A percentile compares a stretch with the other conserved stretches of the same genome.
phyloP scores from a whole-genome alignment of 805 yeast genomes.

The Ogataea trehaloabstinens region DNA sequence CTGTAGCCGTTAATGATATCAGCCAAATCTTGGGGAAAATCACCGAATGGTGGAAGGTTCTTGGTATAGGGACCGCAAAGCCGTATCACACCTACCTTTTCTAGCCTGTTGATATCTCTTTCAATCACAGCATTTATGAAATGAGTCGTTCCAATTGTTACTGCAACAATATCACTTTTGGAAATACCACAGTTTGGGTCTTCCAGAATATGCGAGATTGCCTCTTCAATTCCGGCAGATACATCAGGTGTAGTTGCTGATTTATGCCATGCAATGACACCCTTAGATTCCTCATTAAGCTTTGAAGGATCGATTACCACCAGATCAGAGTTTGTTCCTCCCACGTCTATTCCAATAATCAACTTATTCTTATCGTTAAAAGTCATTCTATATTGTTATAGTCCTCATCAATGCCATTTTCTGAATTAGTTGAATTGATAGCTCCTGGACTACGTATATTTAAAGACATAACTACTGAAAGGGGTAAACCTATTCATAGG shows the following conservation, averaged over 20 bases:
- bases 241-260: conserved; percentile 44
- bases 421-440: too few relatives aligned
- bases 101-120: conserved; percentile 40
- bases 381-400: too few relatives aligned
- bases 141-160: conserved; percentile 53
- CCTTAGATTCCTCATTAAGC: conserved; percentile 22
- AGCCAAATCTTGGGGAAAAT: conserved; percentile 41
- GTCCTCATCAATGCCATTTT: too few relatives aligned
- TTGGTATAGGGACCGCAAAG: conserved; percentile 42
- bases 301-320: conserved; percentile 40
- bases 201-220: conserved; percentile 34
- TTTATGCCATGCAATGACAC: conserved; percentile 42
- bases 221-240: conserved; percentile 39
- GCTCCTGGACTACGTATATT: too few relatives aligned
- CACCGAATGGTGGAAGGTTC: conserved; percentile 40
- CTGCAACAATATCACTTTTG: conserved; percentile 35
- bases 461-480: too few relatives aligned
- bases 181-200: conserved; percentile 14
- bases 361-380: too few relatives aligned
- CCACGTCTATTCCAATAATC: conserved; percentile 51
- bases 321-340: conserved; percentile 51
- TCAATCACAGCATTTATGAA: conserved; percentile 51
- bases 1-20: conserved; percentile 34
- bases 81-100: conserved; percentile 44
- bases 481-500: too few relatives aligned